phyloP scores from a whole-genome alignment of 2,329 filamentous ascomycete species.

The Neonectria hederae region DNA sequence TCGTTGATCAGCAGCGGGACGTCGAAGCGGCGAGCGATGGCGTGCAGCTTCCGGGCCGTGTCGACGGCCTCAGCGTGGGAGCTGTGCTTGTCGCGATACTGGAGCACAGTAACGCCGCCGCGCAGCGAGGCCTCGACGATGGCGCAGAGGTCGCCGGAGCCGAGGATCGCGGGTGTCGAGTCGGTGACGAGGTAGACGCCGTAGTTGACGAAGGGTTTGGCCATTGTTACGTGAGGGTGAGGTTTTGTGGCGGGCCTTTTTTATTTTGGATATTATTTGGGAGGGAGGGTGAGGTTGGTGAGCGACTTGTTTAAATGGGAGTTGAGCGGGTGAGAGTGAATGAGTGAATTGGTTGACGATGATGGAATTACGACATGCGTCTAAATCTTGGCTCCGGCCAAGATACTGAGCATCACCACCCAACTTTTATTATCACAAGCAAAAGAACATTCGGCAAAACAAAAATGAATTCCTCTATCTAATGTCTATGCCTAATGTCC shows the following conservation, averaged over 20 bases:
- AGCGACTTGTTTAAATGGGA: slow-evolving; percentile 18
- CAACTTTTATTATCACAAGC: neutral
- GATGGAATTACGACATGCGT: neutral
- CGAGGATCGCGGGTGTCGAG: slow-evolving; percentile 86
- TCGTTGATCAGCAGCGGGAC: slow-evolving; percentile 94
- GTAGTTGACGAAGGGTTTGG: slow-evolving; percentile 68
- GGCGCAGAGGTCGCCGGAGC: slow-evolving; percentile 71
- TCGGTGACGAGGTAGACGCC: slow-evolving; percentile 92
- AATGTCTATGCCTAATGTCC: neutral
- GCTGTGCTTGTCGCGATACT: slow-evolving; percentile 88
- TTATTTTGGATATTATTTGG: too few relatives aligned
- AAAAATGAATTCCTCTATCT: neutral
- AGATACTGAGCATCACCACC: neutral
- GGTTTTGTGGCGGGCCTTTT: neutral
- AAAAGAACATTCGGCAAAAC: neutral
- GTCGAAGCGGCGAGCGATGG: slow-evolving; percentile 70
- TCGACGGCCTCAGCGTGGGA: slow-evolving; percentile 76
- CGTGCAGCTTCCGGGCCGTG: slow-evolving; percentile 77
- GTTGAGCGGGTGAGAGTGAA: neutral
- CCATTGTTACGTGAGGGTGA: slow-evolving; percentile 15
- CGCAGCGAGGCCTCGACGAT: slow-evolving; percentile 80
- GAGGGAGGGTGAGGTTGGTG: slow-evolving; percentile 2
- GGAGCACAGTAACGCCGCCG: slow-evolving; percentile 86
- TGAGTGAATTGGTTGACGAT: neutral
- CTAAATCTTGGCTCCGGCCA: neutral